Evolutionary conservation across 2,329 filamentous ascomycete genomes (phyloP).

Genomic region (Thelonectria olida): DNA sequence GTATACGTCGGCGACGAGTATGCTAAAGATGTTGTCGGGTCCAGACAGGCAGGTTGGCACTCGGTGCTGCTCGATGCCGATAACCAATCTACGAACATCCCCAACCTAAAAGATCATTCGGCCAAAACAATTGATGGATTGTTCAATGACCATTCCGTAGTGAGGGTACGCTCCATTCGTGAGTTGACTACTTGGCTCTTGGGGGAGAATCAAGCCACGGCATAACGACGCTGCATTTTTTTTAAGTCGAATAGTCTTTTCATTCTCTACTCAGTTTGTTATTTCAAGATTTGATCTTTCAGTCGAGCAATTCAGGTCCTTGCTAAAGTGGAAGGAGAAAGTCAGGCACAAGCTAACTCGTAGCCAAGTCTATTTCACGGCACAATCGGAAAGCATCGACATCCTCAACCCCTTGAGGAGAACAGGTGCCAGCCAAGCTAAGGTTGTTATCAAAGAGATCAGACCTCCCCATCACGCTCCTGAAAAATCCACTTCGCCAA

Average conservation of each 20-base stretch:
- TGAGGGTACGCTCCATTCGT: constrained; percentile 20
- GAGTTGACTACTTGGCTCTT: constrained; percentile 24
- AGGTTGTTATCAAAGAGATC: too few relatives aligned
- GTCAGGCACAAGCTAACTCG: too few relatives aligned
- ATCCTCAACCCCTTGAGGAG: too few relatives aligned
- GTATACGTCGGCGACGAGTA: constrained; percentile 32
- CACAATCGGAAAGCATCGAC: too few relatives aligned
- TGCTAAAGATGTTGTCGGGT: constrained; percentile 29
- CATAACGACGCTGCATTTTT: background rate
- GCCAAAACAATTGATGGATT: constrained; percentile 1
- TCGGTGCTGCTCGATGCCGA: constrained; percentile 25
- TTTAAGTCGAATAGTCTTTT: background rate
- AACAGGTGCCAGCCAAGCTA: too few relatives aligned
- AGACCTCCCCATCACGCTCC: too few relatives aligned
- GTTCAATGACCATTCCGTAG: constrained; percentile 1
- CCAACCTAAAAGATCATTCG: constrained; percentile 13
- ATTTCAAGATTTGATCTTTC: too few relatives aligned
- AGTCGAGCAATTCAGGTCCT: too few relatives aligned
- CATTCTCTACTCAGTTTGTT: background rate
- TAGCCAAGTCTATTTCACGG: too few relatives aligned
- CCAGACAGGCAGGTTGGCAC: constrained; percentile 24
- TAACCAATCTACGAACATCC: constrained; percentile 8
- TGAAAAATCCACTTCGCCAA: too few relatives aligned
- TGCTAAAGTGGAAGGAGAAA: too few relatives aligned
- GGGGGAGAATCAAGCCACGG: background rate